Evolutionary conservation across 108 stramenopile genomes (phyloP), one percentile per base, ranked within the genome.

Genomic region (Aurantiochytrium sp.): DNA sequence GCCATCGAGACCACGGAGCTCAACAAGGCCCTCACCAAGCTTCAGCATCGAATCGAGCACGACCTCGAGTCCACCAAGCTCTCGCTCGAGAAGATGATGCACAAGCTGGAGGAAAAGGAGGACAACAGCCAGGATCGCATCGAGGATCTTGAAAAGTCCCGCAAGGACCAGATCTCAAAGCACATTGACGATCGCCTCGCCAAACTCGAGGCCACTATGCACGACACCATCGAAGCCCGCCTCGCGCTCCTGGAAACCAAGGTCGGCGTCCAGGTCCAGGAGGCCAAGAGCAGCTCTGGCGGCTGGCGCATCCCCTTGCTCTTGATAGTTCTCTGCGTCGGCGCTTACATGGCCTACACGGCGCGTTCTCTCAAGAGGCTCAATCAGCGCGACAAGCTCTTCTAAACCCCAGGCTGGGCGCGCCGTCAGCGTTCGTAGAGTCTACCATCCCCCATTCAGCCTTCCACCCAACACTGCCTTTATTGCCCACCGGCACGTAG

Each of bases 41-140:
- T 88, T 37, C 85, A 89, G 37, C 88, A 90, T 85, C 50, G 68
- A 4, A 22, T 90, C n/a, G 90, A 90, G 89, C 90, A 90, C 87
- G 55, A 90, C 52, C 24, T 90, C 32, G 73, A 54, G 39, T 34
- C 22, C 37, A 55, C 88, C 48, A 19, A 87, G 36, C 86, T 87
- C 37, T 34, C 65, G 27, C 87, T 90, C 34, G 37, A 81, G 69
- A 45, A 55, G 55, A 90, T 88, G 34, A 52, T 90, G 41, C 52
- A 55, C 12, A 87, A 89, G 90, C 90, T 90, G 5, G 36, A 86
- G 54, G 30, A 69, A 54, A 55, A 89, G 88, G 90, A 90, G 87
- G 86, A 68, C 50, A 22, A 32, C 30, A 19, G 31, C 21, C 87
- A 90, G 90, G 59, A 48, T 31, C 73, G 90, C 27, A 41, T 89